Percentiles rank a stretch among this genome's conserved stretches.
phyloP scores from a whole-genome alignment of 2,329 filamentous ascomycete genomes.

The Aquanectria penicillioides region DNA sequence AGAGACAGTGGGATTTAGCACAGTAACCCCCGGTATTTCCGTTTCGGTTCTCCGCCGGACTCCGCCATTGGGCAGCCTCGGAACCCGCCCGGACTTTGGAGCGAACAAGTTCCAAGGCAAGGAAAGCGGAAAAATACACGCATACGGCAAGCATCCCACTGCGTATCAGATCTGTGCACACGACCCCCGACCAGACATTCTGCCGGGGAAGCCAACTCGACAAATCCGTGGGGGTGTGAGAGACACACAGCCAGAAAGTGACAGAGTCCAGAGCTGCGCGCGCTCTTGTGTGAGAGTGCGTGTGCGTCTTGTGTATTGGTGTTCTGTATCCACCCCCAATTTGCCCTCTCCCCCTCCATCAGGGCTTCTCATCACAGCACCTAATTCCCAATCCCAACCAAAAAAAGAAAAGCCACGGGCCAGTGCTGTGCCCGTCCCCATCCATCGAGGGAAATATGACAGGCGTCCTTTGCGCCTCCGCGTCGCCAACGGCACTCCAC shows the following conservation, averaged over 20 bases:
- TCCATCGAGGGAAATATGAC: conserved; percentile 37
- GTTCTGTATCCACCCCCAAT: conserved; percentile 18
- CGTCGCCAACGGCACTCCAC: conserved; percentile 61
- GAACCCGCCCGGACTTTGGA: conserved; percentile 34
- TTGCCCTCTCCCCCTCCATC: background rate
- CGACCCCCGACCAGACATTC: too few relatives aligned
- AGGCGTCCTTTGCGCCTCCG: conserved; percentile 42
- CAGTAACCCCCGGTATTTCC: conserved; percentile 25
- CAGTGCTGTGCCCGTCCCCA: conserved; percentile 11
- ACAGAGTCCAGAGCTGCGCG: background rate
- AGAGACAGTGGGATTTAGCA: conserved; percentile 22
- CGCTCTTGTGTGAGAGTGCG: background rate
- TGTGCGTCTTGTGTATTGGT: conserved; percentile 4
- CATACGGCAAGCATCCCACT: background rate
- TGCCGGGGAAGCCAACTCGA: too few relatives aligned
- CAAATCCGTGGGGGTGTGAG: too few relatives aligned
- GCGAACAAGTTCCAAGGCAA: background rate
- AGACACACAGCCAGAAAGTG: background rate
- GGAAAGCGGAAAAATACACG: conserved; percentile 2
- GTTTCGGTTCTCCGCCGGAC: conserved; percentile 34
- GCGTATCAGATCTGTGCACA: too few relatives aligned
- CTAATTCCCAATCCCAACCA: conserved; percentile 11
- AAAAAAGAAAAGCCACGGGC: conserved; percentile 9
- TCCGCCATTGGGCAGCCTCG: conserved; percentile 37
- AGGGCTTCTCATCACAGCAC: background rate